These are phyloP conservation scores for Hypoxylon lenormandii DNA, from an alignment of 495 filamentous ascomycete genomes.

Conservation along the genomic window DNA sequence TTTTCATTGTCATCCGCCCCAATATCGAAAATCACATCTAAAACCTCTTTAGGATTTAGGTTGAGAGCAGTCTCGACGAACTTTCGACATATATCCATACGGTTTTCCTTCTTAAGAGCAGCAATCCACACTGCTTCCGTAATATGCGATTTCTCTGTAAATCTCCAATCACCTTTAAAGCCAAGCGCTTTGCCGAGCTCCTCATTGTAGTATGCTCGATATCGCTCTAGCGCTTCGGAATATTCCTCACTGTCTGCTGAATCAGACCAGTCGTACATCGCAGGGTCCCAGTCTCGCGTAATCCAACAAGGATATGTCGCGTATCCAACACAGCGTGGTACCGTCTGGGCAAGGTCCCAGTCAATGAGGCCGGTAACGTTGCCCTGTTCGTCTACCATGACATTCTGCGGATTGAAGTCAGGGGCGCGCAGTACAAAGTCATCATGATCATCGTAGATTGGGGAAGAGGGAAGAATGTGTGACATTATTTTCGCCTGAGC, in stretches of 20 bases:
- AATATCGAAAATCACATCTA: slow-evolving; percentile 15
- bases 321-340: slow-evolving; percentile 50
- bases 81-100: slow-evolving; percentile 20
- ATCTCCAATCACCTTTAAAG: slow-evolving; percentile 35
- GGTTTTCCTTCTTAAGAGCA: slow-evolving; percentile 6
- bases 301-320: slow-evolving; percentile 50
- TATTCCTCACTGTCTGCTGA: slow-evolving; percentile 26
- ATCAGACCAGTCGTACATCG: slow-evolving; percentile 45
- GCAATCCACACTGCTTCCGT: slow-evolving; percentile 44
- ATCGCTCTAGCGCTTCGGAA: slow-evolving; percentile 15
- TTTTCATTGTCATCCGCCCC: background rate
- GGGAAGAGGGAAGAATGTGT: background rate
- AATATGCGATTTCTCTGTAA: slow-evolving; percentile 32
- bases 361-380: slow-evolving; percentile 58
- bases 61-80: slow-evolving; percentile 10
- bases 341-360: slow-evolving; percentile 56
- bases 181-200: slow-evolving; percentile 29
- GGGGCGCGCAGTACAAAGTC: slow-evolving; percentile 54
- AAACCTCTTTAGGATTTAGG: background rate
- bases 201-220: slow-evolving; percentile 34
- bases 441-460: slow-evolving; percentile 33
- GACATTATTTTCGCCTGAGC: background rate
- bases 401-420: slow-evolving; percentile 57
- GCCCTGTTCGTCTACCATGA: slow-evolving; percentile 55
- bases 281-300: slow-evolving; percentile 54